Evolutionary conservation across 2,329 filamentous ascomycete species (phyloP), one percentile per base, ranked within the genome.

Genomic region (Arthrobotrys musiformis): DNA sequence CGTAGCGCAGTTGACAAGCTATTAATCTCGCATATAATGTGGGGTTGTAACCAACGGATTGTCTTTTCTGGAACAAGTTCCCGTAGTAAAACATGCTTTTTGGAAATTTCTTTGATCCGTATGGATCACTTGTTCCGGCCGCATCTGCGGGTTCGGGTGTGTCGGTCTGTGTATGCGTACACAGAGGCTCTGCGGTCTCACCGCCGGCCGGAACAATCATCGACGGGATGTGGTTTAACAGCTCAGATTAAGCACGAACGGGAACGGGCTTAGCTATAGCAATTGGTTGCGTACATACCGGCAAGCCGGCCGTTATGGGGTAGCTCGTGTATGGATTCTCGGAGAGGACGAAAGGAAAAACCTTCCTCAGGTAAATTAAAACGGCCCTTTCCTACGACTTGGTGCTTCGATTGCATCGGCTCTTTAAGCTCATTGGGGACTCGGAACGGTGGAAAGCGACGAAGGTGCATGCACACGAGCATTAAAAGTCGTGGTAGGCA

Each of bases 161-260:
- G n/a, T n/a, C n/a, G n/a, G n/a, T n/a, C n/a, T n/a, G n/a, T n/a
- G n/a, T 30, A 17, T 48, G 17, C 13, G 63, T 54, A 30, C 26
- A 42, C 42, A 64, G 68, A 63, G 64, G 72, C 72, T 76, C 72
- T 76, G 64, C 72, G 64, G 72, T 70, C 28, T 50, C 63, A 22
- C 72, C 63, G n/a, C 72, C 72, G 64, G 35, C 44, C 46, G 63
- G 54, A 58, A 58, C 50, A 42, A 56, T 56, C 30, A 15, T 15
- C 30, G 22, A 22, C 44, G 17, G 22, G 15, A 50, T 11, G 1
- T 9, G 13, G 9, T 22, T 48, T 44, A 30, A 35, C 69, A 74
- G 62, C 54, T 67, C 24, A 64, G n/a, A n/a, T n/a, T n/a, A 76
- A 60, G 72, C 48, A 70, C 62, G 70, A 75, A 69, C 72, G 64